Evolutionary conservation across 768 basidiomycete species (phyloP).

Genomic region (Mycena rebaudengoi): DNA sequence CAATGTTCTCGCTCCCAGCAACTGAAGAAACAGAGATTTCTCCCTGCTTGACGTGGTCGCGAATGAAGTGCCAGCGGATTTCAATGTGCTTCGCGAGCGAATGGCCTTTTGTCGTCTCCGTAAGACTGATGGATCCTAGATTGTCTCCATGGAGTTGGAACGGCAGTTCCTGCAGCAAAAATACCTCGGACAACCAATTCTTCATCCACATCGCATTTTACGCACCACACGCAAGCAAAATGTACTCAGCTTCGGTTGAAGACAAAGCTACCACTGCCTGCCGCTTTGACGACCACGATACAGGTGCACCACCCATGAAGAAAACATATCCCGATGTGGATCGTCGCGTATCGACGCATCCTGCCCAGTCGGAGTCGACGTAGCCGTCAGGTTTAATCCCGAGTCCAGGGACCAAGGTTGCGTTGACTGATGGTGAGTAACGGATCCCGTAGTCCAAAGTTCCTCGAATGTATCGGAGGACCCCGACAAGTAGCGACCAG

Average conservation of each 20-base stretch:
- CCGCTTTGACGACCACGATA: slow-evolving; percentile 40
- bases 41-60: too few relatives aligned
- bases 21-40: too few relatives aligned
- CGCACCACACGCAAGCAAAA: slow-evolving; percentile 36
- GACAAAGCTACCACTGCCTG: slow-evolving; percentile 43
- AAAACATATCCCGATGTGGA: slow-evolving; percentile 39
- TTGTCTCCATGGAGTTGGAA: slow-evolving; percentile 33
- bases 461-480: too few relatives aligned
- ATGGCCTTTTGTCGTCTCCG: not conserved
- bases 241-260: slow-evolving; percentile 47
- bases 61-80: too few relatives aligned
- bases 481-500: slow-evolving; percentile 34
- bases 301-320: slow-evolving; percentile 31
- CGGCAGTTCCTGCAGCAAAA: not conserved
- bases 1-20: too few relatives aligned
- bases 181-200: slow-evolving; percentile 28
- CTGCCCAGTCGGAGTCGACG: slow-evolving; percentile 43
- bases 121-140: slow-evolving; percentile 29
- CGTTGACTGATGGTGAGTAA: slow-evolving; percentile 15
- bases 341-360: slow-evolving; percentile 30
- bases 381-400: slow-evolving; percentile 30
- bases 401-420: not conserved
- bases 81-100: not conserved
- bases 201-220: too few relatives aligned
- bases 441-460: slow-evolving; percentile 24